These are phyloP conservation scores for Solanum etuberosum DNA, from an alignment of 257 asterid genomes.

Conservation along the genomic window DNA sequence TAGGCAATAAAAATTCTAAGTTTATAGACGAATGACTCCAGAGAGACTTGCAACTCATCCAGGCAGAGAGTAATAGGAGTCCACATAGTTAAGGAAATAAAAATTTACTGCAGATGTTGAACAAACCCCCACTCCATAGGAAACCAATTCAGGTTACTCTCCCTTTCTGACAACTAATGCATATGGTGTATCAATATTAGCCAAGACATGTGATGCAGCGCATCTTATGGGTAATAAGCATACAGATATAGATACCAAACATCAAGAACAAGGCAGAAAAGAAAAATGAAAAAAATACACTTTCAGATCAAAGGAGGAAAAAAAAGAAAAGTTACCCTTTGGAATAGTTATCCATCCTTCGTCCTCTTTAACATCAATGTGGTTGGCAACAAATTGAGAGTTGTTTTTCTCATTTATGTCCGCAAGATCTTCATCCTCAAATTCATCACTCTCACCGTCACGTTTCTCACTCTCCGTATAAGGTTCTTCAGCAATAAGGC, in stretches of 20 bases:
- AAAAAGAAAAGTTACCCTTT: slow-evolving; percentile 29
- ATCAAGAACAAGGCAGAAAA: neutral
- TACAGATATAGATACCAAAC: neutral
- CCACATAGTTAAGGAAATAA: neutral
- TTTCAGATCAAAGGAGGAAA: slow-evolving; percentile 5
- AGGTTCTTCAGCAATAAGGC: slow-evolving; percentile 57
- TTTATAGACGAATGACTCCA: neutral
- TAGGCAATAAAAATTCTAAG: neutral
- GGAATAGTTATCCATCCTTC: slow-evolving; percentile 76
- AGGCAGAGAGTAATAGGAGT: neutral
- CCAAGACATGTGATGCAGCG: neutral
- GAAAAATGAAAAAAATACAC: neutral
- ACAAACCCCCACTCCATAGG: neutral
- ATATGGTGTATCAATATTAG: neutral
- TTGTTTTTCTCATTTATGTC: slow-evolving; percentile 28
- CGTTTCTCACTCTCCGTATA: slow-evolving; percentile 22
- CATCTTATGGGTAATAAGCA: neutral
- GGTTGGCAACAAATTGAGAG: slow-evolving; percentile 35
- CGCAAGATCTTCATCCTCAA: slow-evolving; percentile 26
- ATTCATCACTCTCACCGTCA: slow-evolving; percentile 30
- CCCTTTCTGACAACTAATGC: neutral
- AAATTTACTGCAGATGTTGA: neutral
- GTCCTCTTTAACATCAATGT: slow-evolving; percentile 66
- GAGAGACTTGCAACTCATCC: neutral
- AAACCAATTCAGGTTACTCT: neutral